Evolutionary conservation across 108 stramenopile species (phyloP), one percentile per base, ranked within the genome.

Genomic region (Fistulifera solaris): DNA sequence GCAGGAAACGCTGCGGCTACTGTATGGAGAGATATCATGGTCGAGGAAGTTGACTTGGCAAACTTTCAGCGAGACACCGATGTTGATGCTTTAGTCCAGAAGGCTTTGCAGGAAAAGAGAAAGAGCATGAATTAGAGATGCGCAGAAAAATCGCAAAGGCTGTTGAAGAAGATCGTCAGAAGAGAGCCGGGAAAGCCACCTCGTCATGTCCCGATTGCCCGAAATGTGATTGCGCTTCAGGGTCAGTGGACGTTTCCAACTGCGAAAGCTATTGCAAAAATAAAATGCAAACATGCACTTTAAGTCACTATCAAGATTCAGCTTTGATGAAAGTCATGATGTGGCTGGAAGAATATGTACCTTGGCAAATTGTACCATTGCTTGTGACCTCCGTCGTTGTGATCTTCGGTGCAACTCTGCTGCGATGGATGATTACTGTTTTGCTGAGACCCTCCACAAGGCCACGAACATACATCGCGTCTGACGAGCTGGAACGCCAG

Each of bases 21-120:
- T 18, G 86, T 85, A 8, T 88, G 79, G 72, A 70, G 91, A 6
- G 76, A 79, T 52, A 65, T 93, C 19, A 55, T 73, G 11, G 74
- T 93, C n/a, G 78, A 88, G 59, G 91, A 93, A 71, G 80, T 93
- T 4, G 73, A 76, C 43, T 51, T 88, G 28, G 25, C 66, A n/a
- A 77, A 68, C 1, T 45, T 86, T 8, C 31, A 35, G 8, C 3
- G 31, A 35, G 31, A 8, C 6, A 8, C 31, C 8, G 31, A 35
- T 8, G 31, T 35, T 48, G 91, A 93, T 61, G 54, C 41, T 28
- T 65, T 59, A 25, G 64, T 78, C 25, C 68, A 69, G 27, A 55
- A 43, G 13, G 76, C 77, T 44, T 59, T 77, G 10, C 38, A 54
- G 38, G 68, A 66, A 24, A 62, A 54, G 12, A 56, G 78, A 40